A percentile compares a stretch with the other conserved stretches of the same genome.
phyloP scores from a whole-genome alignment of 1,139 yeast genomes.

The Chernovozyma sophiae-reginae region DNA sequence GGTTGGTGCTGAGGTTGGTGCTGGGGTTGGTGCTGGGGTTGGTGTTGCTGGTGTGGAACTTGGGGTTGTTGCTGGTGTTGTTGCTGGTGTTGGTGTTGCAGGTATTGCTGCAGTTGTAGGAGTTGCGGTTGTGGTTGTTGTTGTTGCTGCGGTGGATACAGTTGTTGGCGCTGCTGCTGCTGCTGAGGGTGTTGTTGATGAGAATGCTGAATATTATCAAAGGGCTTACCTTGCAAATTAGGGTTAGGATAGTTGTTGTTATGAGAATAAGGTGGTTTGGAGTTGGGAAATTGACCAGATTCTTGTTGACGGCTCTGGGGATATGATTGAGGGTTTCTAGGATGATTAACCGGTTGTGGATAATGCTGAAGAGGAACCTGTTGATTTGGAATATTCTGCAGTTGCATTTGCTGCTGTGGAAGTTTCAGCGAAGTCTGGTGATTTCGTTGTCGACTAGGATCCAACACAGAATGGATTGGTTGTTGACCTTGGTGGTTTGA shows the following conservation, averaged over 20 bases:
- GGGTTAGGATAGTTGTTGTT: too few relatives aligned
- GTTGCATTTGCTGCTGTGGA: not conserved
- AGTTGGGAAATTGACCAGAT: too few relatives aligned
- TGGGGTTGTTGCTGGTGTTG: conserved; percentile 6
- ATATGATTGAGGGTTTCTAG: conserved; percentile 2
- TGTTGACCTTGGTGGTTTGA: not conserved
- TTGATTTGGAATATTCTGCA: not conserved
- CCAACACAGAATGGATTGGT: not conserved
- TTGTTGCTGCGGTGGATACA: not conserved
- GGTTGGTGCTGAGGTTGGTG: conserved; percentile 5
- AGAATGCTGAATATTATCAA: too few relatives aligned
- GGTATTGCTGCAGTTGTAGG: conserved; percentile 3
- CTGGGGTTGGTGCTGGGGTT: conserved; percentile 7
- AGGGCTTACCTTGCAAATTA: too few relatives aligned
- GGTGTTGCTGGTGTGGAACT: conserved; percentile 2
- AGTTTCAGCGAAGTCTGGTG: too few relatives aligned
- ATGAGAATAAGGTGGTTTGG: too few relatives aligned
- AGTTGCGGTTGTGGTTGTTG: not conserved
- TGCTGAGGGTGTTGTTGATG: conserved; percentile 3
- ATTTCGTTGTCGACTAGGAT: conserved; percentile 2
- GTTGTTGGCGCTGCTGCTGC: conserved; percentile 5
- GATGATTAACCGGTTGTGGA: too few relatives aligned
- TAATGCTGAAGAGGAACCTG: conserved; percentile 5
- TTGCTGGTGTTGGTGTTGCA: conserved; percentile 5
- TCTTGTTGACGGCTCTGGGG: too few relatives aligned